A percentile compares a stretch with the other conserved stretches of the same genome.
Evolutionary conservation across 345 rosid genomes (phyloP).

Genomic region (Populus alba): DNA sequence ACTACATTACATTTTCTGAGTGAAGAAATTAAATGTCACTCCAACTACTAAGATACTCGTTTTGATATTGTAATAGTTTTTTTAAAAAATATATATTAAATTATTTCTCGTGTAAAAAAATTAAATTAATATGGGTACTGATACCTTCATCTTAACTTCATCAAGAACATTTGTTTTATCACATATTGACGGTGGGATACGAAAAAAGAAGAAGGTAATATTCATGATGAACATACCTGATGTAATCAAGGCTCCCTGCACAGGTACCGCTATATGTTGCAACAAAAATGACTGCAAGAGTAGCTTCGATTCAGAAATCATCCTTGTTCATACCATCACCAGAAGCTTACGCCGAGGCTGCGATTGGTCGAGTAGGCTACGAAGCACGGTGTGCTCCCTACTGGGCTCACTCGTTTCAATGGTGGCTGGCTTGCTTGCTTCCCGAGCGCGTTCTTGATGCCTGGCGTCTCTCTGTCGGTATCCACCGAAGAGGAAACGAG

Average conservation of each 20-base stretch:
- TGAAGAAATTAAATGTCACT: too few species aligned
- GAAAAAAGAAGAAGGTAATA: too few species aligned
- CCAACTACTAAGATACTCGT: too few species aligned
- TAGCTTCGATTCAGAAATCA: constrained; percentile 45
- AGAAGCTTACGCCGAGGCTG: constrained; percentile 54
- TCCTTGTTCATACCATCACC: constrained; percentile 62
- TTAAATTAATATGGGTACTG: too few species aligned
- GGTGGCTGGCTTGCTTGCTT: constrained; percentile 52
- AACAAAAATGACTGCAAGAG: constrained; percentile 64
- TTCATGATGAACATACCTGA: not conserved
- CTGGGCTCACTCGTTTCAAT: constrained; percentile 78
- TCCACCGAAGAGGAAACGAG: constrained; percentile 36
- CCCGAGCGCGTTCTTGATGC: constrained; percentile 55
- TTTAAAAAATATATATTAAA: too few species aligned
- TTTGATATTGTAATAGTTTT: too few species aligned
- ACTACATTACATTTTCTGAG: not conserved
- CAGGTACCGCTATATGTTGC: constrained; percentile 83
- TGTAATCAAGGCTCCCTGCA: not conserved
- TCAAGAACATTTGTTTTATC: too few species aligned
- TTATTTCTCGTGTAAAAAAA: too few species aligned
- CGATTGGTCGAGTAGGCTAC: constrained; percentile 51
- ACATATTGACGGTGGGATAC: too few species aligned
- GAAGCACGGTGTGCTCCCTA: constrained; percentile 66
- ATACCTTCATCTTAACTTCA: too few species aligned
- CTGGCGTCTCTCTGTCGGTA: constrained; percentile 82